phyloP scores from a whole-genome alignment of 2,329 filamentous ascomycete genomes.

The Thermothelomyces thermophilus region DNA sequence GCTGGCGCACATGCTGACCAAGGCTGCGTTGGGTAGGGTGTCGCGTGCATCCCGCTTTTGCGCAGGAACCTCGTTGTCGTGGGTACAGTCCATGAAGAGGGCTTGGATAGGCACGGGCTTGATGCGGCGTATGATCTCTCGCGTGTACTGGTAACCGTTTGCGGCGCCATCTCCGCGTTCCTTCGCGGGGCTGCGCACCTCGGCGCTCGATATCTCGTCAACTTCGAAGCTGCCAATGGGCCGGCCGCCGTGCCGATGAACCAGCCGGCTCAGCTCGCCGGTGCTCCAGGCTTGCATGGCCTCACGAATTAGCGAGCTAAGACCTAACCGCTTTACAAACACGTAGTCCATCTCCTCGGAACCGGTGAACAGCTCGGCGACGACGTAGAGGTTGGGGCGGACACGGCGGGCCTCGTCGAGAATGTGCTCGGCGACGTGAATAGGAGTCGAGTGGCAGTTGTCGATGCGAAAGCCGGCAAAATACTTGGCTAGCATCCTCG shows the following conservation, averaged over 20 bases:
- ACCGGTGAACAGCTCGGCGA: constrained; percentile 91
- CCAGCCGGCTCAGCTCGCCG: constrained; percentile 81
- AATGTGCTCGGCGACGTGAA: constrained; percentile 91
- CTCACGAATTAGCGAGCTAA: constrained; percentile 88
- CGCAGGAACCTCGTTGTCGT: constrained; percentile 93
- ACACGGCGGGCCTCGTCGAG: constrained; percentile 87
- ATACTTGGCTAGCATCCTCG: constrained; percentile 84
- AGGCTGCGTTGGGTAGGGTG: constrained; percentile 85
- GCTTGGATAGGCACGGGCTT: constrained; percentile 86
- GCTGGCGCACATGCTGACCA: constrained; percentile 93
- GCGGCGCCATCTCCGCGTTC: constrained; percentile 24
- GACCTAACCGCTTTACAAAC: constrained; percentile 86
- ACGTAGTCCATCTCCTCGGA: constrained; percentile 94
- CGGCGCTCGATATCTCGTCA: constrained; percentile 69
- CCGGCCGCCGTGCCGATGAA: constrained; percentile 86
- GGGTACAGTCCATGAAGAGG: constrained; percentile 98
- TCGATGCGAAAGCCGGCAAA: constrained; percentile 95
- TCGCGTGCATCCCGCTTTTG: constrained; percentile 93
- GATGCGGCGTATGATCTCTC: constrained; percentile 71
- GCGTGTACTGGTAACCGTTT: constrained; percentile 34
- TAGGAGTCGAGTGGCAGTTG: constrained; percentile 93
- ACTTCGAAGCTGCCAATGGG: constrained; percentile 96
- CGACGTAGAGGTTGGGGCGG: constrained; percentile 81
- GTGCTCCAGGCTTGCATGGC: constrained; percentile 99
- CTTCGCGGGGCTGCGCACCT: constrained; percentile 29